These are phyloP conservation scores for Amanita subjunquillea DNA, from an alignment of 768 basidiomycete genomes.

Conservation along the genomic window DNA sequence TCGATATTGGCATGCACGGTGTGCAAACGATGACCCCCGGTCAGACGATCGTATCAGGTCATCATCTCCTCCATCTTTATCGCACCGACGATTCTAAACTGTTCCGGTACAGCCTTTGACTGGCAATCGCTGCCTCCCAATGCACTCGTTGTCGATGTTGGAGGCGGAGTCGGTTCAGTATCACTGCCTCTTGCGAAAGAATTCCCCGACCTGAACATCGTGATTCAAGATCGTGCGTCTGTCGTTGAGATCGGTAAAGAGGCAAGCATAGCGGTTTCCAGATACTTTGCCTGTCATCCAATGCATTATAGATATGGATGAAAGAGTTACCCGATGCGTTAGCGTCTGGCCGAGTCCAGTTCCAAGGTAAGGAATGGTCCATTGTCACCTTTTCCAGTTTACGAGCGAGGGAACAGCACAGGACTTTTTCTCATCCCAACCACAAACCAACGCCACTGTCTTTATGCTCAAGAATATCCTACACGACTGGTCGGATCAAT, in stretches of 20 bases:
- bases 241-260: constrained; percentile 10
- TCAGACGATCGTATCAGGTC: constrained; percentile 13
- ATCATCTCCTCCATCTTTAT: neutral
- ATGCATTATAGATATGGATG: constrained; percentile 5
- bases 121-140: constrained; percentile 14
- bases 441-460: constrained; percentile 21
- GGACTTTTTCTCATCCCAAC: constrained; percentile 27
- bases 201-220: constrained; percentile 11
- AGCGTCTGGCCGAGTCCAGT: constrained; percentile 8
- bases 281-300: neutral
- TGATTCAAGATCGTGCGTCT: constrained; percentile 16
- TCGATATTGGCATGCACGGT: constrained; percentile 18
- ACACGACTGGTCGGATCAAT: constrained; percentile 29
- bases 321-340: constrained; percentile 10
- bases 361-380: constrained; percentile 9
- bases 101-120: constrained; percentile 12
- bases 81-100: neutral
- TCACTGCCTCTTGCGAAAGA: constrained; percentile 13
- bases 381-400: too few relatives aligned
- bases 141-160: constrained; percentile 19
- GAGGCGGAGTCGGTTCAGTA: constrained; percentile 17
- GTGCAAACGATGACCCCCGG: constrained; percentile 9
- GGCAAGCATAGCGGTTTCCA: neutral
- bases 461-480: constrained; percentile 25
- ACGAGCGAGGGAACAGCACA: constrained; percentile 13